Conservation (phyloP, 495 filamentous ascomycete genomes). For the Penicillium paxilli region DNA sequence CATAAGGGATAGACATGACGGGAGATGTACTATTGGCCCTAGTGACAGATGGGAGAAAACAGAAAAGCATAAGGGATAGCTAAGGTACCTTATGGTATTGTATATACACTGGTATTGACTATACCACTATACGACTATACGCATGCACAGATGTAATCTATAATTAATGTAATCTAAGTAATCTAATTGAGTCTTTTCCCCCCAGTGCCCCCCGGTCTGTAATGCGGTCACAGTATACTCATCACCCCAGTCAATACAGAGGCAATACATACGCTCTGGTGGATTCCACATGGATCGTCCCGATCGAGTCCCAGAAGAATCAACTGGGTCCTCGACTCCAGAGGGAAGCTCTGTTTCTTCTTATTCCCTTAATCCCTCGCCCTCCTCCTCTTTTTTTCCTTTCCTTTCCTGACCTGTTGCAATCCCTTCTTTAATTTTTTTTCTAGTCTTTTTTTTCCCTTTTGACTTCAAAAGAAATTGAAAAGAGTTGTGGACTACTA, state of each 20-base stretch:
- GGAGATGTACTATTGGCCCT: not conserved
- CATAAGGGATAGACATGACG: constrained; percentile 3
- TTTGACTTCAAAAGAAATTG: not conserved
- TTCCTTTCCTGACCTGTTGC: constrained; percentile 24
- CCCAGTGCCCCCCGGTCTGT: not conserved
- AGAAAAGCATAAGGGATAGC: not conserved
- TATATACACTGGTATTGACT: too few relatives aligned
- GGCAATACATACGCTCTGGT: constrained; percentile 7
- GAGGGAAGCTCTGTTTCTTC: constrained; percentile 24
- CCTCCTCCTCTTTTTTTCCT: constrained; percentile 21
- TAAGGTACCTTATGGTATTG: too few relatives aligned
- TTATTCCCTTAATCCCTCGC: constrained; percentile 4
- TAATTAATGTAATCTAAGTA: too few relatives aligned
- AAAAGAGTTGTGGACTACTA: not conserved
- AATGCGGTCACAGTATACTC: not conserved
- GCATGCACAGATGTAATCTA: too few relatives aligned
- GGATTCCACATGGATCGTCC: constrained; percentile 28
- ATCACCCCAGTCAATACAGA: constrained; percentile 10
- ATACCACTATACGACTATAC: too few relatives aligned
- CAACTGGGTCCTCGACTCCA: constrained; percentile 23
- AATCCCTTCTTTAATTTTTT: constrained; percentile 24
- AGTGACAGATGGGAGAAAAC: constrained; percentile 4
- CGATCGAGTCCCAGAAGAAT: constrained; percentile 32
- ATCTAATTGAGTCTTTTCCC: too few relatives aligned
- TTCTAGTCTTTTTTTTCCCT: not conserved